phyloP scores from a whole-genome alignment of 192 early-diverging fungal genomes.

The Backusella circina region DNA sequence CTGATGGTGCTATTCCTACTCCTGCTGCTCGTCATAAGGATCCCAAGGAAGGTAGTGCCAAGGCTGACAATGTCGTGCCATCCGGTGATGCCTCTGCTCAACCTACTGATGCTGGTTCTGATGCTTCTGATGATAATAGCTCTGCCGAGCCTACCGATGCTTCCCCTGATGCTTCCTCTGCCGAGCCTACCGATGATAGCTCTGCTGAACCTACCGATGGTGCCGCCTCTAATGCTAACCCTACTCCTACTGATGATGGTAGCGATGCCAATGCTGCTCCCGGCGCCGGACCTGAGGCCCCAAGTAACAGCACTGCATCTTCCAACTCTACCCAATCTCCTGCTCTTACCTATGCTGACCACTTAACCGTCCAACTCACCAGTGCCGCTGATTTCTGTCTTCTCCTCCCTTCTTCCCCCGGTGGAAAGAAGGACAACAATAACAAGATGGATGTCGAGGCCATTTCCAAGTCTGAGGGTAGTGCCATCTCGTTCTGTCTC shows the following conservation, averaged over 20 bases:
- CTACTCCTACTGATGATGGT: background rate
- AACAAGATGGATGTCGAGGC: slow-evolving; percentile 22
- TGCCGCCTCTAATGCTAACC: background rate
- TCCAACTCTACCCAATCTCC: background rate
- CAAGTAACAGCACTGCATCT: slow-evolving; percentile 2
- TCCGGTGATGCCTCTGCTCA: background rate
- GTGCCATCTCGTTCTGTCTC: slow-evolving; percentile 47
- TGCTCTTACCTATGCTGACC: background rate
- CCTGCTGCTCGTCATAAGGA: background rate
- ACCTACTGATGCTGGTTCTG: background rate
- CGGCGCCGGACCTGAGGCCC: background rate
- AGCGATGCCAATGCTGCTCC: too few species aligned
- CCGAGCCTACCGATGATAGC: background rate
- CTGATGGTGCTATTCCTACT: background rate
- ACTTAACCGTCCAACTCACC: slow-evolving; percentile 11
- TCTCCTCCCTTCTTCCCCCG: slow-evolving; percentile 37
- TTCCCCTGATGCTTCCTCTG: background rate
- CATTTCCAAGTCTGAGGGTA: slow-evolving; percentile 41
- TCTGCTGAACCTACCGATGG: background rate
- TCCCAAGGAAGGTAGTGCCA: background rate
- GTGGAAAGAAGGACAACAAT: slow-evolving; percentile 22
- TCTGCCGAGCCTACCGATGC: background rate
- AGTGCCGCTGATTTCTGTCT: slow-evolving; percentile 26
- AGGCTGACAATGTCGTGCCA: background rate
- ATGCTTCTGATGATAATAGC: background rate